phyloP scores from a whole-genome alignment of 768 basidiomycete genomes.

The Tulasnella sp. region DNA sequence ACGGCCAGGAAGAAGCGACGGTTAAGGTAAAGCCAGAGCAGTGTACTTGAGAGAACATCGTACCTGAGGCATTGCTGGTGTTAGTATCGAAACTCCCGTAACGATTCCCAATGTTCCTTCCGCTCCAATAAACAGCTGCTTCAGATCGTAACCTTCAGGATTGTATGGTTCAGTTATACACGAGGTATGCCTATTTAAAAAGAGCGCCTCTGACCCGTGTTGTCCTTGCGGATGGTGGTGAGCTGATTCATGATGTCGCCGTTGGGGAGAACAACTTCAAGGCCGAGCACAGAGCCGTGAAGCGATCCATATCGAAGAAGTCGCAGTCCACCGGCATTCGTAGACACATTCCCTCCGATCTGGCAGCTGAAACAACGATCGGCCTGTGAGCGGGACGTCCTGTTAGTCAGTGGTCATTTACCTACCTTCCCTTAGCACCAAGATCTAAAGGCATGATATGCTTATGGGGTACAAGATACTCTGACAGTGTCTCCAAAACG shows the following conservation, averaged over 20 bases:
- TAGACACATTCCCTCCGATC: constrained; percentile 93
- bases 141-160: constrained; percentile 77
- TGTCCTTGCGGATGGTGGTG: constrained; percentile 89
- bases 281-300: constrained; percentile 87
- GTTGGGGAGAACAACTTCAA: constrained; percentile 92
- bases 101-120: constrained; percentile 95
- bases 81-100: constrained; percentile 89
- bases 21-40: neutral
- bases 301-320: constrained; percentile 89
- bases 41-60: constrained; percentile 6
- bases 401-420: constrained; percentile 2
- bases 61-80: constrained; percentile 53
- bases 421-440: constrained; percentile 88
- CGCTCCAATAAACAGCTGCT: constrained; percentile 95
- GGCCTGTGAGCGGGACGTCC: neutral
- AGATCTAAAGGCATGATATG: constrained; percentile 96
- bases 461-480: constrained; percentile 74
- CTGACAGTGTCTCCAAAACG: constrained; percentile 77
- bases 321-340: constrained; percentile 95
- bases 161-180: neutral
- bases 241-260: constrained; percentile 84
- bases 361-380: constrained; percentile 56
- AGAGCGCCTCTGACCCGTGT: constrained; percentile 70
- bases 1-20: neutral
- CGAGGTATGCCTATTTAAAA: neutral